Percentiles rank a stretch among this genome's conserved stretches.
Conservation (phyloP, 139 green algal species). For the Chlorella sp. region DNA sequence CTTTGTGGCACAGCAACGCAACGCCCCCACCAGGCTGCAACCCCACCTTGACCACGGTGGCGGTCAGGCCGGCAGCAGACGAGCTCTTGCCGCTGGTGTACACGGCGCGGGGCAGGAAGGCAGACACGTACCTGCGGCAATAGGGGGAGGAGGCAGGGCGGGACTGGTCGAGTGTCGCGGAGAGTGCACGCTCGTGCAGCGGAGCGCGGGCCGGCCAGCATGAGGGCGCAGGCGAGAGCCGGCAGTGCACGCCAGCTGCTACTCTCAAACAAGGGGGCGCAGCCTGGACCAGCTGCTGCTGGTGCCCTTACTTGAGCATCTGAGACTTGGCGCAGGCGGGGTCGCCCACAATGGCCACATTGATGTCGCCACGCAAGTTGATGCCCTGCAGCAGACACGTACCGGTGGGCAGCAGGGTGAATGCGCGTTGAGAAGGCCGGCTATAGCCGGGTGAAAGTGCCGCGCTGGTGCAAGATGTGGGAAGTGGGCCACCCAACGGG, state of each 20-base stretch:
- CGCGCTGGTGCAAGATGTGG: no score
- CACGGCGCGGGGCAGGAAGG: conserved; percentile 91
- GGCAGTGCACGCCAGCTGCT: no score
- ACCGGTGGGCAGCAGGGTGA: neutral
- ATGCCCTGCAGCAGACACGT: conserved; percentile 72
- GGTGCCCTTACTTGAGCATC: conserved; percentile 75
- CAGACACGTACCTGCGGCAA: conserved; percentile 72
- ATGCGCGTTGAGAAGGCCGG: no score
- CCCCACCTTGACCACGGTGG: conserved; percentile 91
- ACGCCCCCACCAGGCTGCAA: no score
- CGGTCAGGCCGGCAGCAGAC: conserved; percentile 96
- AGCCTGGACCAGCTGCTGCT: no score
- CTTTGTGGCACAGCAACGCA: no score
- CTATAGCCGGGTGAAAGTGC: no score
- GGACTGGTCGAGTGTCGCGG: no score
- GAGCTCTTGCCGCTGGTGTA: conserved; percentile 99
- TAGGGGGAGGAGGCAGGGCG: neutral
- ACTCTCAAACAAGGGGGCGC: no score
- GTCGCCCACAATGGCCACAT: conserved; percentile 98
- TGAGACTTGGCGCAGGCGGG: conserved; percentile 95
- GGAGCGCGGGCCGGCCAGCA: neutral
- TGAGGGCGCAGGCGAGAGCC: no score
- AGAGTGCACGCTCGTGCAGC: neutral
- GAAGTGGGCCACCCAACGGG: no score
- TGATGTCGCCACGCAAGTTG: conserved; percentile 97